Evolutionary conservation across 352 stramenopile species (phyloP).

Genomic region (Pythium insidiosum): DNA sequence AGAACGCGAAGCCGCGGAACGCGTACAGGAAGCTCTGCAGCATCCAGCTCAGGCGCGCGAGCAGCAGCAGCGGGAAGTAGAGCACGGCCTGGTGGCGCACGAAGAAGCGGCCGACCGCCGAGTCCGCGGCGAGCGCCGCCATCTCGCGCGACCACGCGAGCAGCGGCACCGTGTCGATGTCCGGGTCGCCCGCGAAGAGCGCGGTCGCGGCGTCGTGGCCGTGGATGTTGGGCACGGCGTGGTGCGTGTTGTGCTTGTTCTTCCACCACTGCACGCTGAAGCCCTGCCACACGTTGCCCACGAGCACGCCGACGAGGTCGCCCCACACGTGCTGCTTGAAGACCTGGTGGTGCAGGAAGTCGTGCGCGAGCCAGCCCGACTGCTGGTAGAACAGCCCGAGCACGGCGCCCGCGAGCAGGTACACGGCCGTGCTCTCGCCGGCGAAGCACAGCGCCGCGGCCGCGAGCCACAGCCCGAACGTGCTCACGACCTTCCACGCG

Average conservation of each 20-base stretch:
- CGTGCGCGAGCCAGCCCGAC: constrained; percentile 96
- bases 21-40: constrained; percentile 95
- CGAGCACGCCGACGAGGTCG: constrained; percentile 90
- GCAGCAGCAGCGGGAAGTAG: constrained; percentile 97
- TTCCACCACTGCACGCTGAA: constrained; percentile 97
- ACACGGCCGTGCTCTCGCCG: constrained; percentile 73
- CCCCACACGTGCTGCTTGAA: constrained; percentile 92
- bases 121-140: constrained; percentile 81
- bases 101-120: constrained; percentile 80
- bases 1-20: constrained; percentile 83
- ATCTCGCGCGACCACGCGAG: constrained; percentile 97
- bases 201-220: constrained; percentile 76
- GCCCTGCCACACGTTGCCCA: constrained; percentile 96
- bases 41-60: constrained; percentile 96
- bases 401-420: constrained; percentile 88
- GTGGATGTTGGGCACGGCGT: constrained; percentile 97
- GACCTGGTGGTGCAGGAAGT: constrained; percentile 97
- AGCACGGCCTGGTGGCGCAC: constrained; percentile 91
- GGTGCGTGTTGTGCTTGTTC: constrained; percentile 99
- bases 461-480: constrained; percentile 84
- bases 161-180: constrained; percentile 99
- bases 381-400: constrained; percentile 99
- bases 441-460: constrained; percentile 86
- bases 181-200: constrained; percentile 90
- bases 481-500: constrained; percentile 92